These are phyloP conservation scores for Inonotus obliquus DNA, from an alignment of 1,284 basidiomycete species.

Conservation along the genomic window DNA sequence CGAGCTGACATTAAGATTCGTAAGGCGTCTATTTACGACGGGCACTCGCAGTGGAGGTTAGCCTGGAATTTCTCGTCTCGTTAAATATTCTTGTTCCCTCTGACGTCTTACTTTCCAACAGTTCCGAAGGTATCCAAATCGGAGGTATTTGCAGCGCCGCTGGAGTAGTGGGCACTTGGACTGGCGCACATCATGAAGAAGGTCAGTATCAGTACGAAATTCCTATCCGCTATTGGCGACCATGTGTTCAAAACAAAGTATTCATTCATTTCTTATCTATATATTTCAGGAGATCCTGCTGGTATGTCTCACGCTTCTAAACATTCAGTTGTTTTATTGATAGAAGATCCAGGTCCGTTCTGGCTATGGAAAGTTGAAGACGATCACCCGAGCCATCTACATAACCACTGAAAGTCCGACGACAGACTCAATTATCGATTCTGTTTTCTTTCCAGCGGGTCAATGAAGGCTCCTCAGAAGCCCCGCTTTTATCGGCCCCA, in stretches of 20 bases:
- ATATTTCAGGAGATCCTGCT: slow-evolving; percentile 48
- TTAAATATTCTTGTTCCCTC: background rate
- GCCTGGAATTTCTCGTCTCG: slow-evolving; percentile 11
- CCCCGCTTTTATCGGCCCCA: background rate
- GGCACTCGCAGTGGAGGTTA: slow-evolving; percentile 53
- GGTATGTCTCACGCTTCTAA: slow-evolving; percentile 34
- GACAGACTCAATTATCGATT: background rate
- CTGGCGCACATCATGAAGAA: slow-evolving; percentile 51
- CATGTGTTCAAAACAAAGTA: background rate
- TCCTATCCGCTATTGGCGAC: background rate
- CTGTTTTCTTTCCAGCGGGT: background rate
- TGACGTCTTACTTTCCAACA: slow-evolving; percentile 17
- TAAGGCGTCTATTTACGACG: slow-evolving; percentile 47
- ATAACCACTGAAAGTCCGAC: background rate
- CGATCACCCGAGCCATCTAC: slow-evolving; percentile 24
- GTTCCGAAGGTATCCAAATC: slow-evolving; percentile 61
- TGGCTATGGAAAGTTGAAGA: slow-evolving; percentile 54
- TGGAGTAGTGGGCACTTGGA: slow-evolving; percentile 64
- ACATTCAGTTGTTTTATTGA: background rate
- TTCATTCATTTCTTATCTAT: background rate
- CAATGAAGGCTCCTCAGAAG: background rate
- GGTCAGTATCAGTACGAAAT: slow-evolving; percentile 32
- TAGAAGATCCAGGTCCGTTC: slow-evolving; percentile 43
- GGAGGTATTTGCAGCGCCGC: slow-evolving; percentile 56
- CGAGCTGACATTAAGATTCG: slow-evolving; percentile 13